Conservation (phyloP, 1,284 basidiomycete genomes). For the Xanthoconium separans region DNA sequence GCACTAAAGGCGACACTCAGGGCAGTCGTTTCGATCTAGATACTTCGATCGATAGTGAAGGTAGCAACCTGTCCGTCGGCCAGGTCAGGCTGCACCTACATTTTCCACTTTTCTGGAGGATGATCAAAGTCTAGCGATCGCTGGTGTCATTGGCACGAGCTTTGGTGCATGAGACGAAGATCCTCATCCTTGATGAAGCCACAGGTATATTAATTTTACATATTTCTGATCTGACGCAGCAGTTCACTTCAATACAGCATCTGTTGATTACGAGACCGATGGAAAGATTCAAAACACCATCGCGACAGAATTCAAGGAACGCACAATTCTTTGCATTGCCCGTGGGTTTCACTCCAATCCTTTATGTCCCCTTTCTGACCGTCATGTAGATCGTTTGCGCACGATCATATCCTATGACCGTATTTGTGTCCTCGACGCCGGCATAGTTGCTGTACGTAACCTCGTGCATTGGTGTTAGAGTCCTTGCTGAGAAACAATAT, state of each 20-base stretch:
- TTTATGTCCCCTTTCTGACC: neutral
- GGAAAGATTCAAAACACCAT: slow-evolving; percentile 87
- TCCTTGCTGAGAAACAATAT: neutral
- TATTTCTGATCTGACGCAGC: neutral
- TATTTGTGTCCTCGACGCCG: slow-evolving; percentile 75
- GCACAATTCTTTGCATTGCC: slow-evolving; percentile 80
- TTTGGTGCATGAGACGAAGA: slow-evolving; percentile 72
- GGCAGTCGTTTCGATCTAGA: slow-evolving; percentile 73
- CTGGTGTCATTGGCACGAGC: slow-evolving; percentile 82
- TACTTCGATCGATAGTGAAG: slow-evolving; percentile 82
- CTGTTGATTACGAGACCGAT: slow-evolving; percentile 83
- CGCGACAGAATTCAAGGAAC: slow-evolving; percentile 73
- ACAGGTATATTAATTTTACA: slow-evolving; percentile 39
- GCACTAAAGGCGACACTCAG: neutral
- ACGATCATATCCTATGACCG: slow-evolving; percentile 77
- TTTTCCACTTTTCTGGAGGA: neutral
- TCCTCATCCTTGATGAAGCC: slow-evolving; percentile 80
- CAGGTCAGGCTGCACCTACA: slow-evolving; percentile 12
- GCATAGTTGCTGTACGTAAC: slow-evolving; percentile 51
- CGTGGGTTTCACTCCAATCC: slow-evolving; percentile 42
- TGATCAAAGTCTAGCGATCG: slow-evolving; percentile 50
- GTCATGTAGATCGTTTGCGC: slow-evolving; percentile 58
- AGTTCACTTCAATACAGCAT: slow-evolving; percentile 42
- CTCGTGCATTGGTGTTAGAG: neutral
- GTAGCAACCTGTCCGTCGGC: slow-evolving; percentile 76